Evolutionary conservation across 1,139 yeast genomes (phyloP), one percentile per base, ranked within the genome.

Genomic region (Blastobotrys proliferans): DNA sequence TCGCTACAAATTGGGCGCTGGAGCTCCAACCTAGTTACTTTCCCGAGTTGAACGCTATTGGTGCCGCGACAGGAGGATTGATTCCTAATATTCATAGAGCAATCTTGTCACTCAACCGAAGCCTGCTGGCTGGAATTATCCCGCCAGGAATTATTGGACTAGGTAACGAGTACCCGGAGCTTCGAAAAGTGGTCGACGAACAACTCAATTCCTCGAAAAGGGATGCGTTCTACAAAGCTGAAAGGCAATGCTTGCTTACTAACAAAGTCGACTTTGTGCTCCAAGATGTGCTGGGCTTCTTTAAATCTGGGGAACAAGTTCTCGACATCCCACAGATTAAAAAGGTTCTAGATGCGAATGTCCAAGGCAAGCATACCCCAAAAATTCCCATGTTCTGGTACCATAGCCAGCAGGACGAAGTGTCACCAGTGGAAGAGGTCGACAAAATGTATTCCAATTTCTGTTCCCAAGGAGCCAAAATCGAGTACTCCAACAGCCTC

Each of bases 1-100:
- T 51, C 19, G 59, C 64, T 6, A 34, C 61, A 14, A 64, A 61
- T n/a, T 58, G 60, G 60, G 64, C 64, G 2, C 60, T 60, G 3
- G 57, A 60, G 50, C 44, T 59, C 25, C 57, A 56, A 29, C 44
- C 43, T 4, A 10, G 42, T 11, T 61, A 61, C 30, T 63, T 63
- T 6, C 62, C 63, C 5, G 64, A 60, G 16, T 49, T 61, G 22
- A 39, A 48, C 11, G 35, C 59, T n/a, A 52, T 46, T 24, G 62
- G 52, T 6, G 54, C 50, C 6, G 58, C 60, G 0, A 42, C 54
- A 3, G 62, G 63, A 11, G 62, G 61, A 4, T 43, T 48, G 33
- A 49, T 57, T 17, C 50, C 51, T 26, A 58, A 59, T 40, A 40
- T 57, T 13, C 47, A 51, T 11, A 50, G 46, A 11, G 40, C 40